phyloP scores from a whole-genome alignment of 116 monocot species.

The Cymodocea nodosa region DNA sequence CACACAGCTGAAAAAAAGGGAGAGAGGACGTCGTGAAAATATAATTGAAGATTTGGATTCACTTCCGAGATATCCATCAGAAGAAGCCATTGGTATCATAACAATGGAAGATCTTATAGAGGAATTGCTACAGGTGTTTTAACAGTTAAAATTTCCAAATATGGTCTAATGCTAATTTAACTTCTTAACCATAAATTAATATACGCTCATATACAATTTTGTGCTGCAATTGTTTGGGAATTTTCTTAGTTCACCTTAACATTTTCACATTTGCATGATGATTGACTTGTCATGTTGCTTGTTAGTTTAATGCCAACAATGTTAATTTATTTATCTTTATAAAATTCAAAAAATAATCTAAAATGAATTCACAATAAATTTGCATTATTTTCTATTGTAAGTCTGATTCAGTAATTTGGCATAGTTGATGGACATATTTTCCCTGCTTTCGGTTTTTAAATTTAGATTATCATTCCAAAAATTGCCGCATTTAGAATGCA shows the following conservation, averaged over 20 bases:
- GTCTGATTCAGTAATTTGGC: neutral
- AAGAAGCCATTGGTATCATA: conserved; percentile 94
- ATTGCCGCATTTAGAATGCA: neutral
- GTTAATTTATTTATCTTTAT: neutral
- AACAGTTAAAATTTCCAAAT: neutral
- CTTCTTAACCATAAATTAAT: neutral
- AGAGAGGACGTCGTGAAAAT: conserved; percentile 46
- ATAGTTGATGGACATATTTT: neutral
- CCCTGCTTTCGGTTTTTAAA: neutral
- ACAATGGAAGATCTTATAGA: conserved; percentile 99
- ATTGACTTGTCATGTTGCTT: too few relatives aligned
- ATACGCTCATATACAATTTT: neutral
- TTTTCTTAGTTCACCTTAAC: neutral
- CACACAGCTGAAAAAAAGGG: conserved; percentile 49
- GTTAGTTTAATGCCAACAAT: too few relatives aligned
- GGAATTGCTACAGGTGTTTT: conserved; percentile 79
- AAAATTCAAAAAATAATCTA: neutral
- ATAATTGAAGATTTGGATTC: conserved; percentile 76
- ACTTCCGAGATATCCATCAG: conserved; percentile 67
- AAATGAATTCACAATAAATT: neutral
- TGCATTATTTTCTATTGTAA: neutral
- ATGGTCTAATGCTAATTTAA: neutral
- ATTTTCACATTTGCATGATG: too few relatives aligned
- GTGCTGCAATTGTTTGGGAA: neutral
- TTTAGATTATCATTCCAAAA: neutral